Percentiles rank a stretch among this genome's conserved stretches.
phyloP scores from a whole-genome alignment of 495 filamentous ascomycete species.

The Tetracladium marchalianum region DNA sequence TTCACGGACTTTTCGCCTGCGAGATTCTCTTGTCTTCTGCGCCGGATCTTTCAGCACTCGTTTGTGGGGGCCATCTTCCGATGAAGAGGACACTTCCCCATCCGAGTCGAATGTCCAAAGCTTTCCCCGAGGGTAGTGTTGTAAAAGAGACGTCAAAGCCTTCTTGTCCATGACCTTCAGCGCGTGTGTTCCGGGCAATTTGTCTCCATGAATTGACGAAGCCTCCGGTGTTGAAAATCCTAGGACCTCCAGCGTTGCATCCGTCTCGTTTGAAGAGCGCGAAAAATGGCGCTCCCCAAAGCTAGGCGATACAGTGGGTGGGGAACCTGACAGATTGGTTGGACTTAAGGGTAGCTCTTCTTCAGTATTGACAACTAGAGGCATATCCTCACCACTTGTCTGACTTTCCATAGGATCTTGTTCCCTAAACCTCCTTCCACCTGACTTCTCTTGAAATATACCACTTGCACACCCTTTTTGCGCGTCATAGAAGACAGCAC shows the following conservation, averaged over 20 bases:
- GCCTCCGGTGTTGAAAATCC: conserved; percentile 25
- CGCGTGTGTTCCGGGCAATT: conserved; percentile 3
- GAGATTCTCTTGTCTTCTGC: conserved; percentile 2
- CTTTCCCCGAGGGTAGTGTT: conserved; percentile 51
- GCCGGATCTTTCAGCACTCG: neutral
- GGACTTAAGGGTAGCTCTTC: too few species aligned
- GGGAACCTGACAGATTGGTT: too few species aligned
- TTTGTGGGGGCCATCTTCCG: conserved; percentile 11
- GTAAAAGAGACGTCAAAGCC: conserved; percentile 30
- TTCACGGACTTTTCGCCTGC: conserved; percentile 2
- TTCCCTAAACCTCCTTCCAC: too few species aligned
- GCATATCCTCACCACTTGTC: too few species aligned
- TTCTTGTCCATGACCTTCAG: conserved; percentile 15
- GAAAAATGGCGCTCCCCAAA: conserved; percentile 7
- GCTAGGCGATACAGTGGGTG: neutral
- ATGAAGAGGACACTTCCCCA: conserved; percentile 16
- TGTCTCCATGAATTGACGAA: conserved; percentile 19
- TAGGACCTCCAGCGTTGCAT: conserved; percentile 18
- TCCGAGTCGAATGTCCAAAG: conserved; percentile 45
- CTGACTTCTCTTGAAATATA: neutral
- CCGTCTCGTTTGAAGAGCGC: neutral
- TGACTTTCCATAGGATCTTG: too few species aligned
- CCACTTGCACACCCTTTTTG: conserved; percentile 13
- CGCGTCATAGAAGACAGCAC: conserved; percentile 43
- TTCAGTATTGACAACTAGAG: too few species aligned